phyloP scores from a whole-genome alignment of 2,329 filamentous ascomycete species.

The Penicillium sp. region DNA sequence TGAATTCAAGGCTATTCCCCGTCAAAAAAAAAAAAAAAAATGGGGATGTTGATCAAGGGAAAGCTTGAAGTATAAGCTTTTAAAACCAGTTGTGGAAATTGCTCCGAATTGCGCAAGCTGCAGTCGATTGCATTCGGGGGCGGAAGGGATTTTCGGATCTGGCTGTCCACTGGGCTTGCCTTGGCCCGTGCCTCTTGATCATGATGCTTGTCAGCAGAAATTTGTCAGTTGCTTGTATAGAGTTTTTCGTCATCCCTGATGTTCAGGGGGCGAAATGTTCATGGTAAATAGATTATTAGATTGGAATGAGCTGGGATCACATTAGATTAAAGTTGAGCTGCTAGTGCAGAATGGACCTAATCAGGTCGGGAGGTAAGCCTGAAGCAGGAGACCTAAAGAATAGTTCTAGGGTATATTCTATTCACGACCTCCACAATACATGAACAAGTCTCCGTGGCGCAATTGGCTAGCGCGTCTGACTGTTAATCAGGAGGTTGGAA shows the following conservation, averaged over 20 bases:
- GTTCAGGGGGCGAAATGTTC: background rate
- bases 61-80: background rate
- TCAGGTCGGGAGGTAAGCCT: background rate
- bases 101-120: background rate
- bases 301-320: background rate
- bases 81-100: background rate
- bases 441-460: slow-evolving; percentile 25
- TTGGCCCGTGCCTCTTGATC: too few species aligned
- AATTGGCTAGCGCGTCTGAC: slow-evolving; percentile 31
- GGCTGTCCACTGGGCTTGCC: too few species aligned
- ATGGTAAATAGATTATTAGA: background rate
- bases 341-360: background rate
- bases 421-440: background rate
- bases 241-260: background rate
- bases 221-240: too few species aligned
- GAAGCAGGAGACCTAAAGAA: too few species aligned
- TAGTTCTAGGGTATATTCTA: background rate
- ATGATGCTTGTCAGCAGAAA: too few species aligned
- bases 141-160: too few species aligned
- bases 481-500: slow-evolving; percentile 39
- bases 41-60: background rate
- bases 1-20: background rate
- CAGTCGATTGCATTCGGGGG: too few species aligned
- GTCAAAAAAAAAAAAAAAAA: background rate
- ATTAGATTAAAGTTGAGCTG: background rate